Evolutionary conservation across 805 yeast species (phyloP).

Genomic region (Pichia sporocuriosa): DNA sequence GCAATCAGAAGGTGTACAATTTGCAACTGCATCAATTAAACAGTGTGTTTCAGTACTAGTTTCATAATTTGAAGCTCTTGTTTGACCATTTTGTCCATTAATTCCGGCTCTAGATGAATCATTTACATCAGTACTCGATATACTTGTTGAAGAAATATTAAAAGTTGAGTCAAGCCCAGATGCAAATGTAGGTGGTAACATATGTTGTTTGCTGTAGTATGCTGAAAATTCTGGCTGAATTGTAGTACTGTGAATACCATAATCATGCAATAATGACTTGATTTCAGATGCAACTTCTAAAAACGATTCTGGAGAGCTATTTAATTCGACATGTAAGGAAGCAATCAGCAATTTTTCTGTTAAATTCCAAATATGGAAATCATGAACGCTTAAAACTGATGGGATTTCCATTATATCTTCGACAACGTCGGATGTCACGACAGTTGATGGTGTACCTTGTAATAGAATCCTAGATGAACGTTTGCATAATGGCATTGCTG

Average conservation of each 20-base stretch:
- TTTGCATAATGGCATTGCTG: conserved; percentile 85
- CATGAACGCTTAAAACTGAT: conserved; percentile 83
- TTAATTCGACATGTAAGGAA: conserved; percentile 77
- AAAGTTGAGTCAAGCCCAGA: background rate
- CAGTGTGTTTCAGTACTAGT: conserved; percentile 31
- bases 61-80: background rate
- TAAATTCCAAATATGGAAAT: conserved; percentile 93
- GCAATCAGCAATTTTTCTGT: conserved; percentile 85
- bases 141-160: conserved; percentile 1
- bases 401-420: conserved; percentile 58
- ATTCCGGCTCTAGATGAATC: too few species aligned
- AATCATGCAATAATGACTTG: conserved; percentile 69
- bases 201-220: conserved; percentile 26
- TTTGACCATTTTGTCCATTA: too few species aligned
- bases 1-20: conserved; percentile 44
- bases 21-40: conserved; percentile 45
- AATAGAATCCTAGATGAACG: conserved; percentile 80
- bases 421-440: conserved; percentile 70
- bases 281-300: conserved; percentile 66
- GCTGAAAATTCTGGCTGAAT: conserved; percentile 86
- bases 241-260: conserved; percentile 88
- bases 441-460: conserved; percentile 86
- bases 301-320: conserved; percentile 58
- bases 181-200: conserved; percentile 25
- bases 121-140: background rate